Evolutionary conservation across 2,329 filamentous ascomycete species (phyloP), one percentile per base, ranked within the genome.

Genomic region (Eutypella sp.): DNA sequence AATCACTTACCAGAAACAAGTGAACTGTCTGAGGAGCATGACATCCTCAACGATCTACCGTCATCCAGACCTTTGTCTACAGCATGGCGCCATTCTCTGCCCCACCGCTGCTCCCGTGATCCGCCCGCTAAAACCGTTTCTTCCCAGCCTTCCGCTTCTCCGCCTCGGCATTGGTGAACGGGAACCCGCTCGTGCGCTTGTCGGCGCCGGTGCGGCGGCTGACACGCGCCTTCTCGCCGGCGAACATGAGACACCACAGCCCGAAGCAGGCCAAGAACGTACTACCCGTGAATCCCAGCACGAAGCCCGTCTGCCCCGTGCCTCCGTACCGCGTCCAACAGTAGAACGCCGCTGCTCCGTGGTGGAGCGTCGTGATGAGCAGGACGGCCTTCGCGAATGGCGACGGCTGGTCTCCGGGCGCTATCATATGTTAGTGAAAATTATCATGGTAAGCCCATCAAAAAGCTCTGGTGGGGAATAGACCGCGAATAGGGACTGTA

Each of bases 331-430:
- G 77, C 41, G 74, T 74, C 67, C 91, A 93, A 58, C 79, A 74
- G 63, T 87, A 85, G 52, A 83, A 81, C 16, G 82, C 82, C 4
- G 73, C 72, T 0, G 72, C 57, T 16, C 73, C 68, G 63, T 92
- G 87, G 69, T 87, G 87, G 3, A 81, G 50, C 0, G 79, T 78
- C 1, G 85, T 85, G 13, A 90, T 67, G 33, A 83, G 72, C 18
- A 89, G 63, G 2, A 80, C 81, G 2, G 87, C 84, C 31, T 78
- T 70, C 5, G 85, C 84, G 62, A 81, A 84, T 1, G 83, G 82
- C 1, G 81, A 77, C 41, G 47, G 72, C 67, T 50, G 36, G 8
- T 73, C 67, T 5, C 69, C 51, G 13, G 61, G 51, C 13, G 48
- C 60, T 60, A 34, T 23, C 5, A 20, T 16, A 34, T 27, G 33